phyloP scores from a whole-genome alignment of 1,284 basidiomycete species.

The Fomitopsis pinicola region DNA sequence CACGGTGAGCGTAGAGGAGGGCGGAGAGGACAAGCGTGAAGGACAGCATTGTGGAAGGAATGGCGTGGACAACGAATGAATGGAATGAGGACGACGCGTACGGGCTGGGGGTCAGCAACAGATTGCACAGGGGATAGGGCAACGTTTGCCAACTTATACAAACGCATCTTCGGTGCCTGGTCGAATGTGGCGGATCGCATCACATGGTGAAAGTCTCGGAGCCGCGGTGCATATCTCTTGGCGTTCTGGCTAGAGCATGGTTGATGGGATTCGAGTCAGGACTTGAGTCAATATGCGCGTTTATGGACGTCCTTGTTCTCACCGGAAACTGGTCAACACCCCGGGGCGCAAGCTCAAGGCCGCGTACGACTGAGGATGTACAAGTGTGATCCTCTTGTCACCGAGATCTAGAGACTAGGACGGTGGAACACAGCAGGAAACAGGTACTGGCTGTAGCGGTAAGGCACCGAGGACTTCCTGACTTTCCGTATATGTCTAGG shows the following conservation, averaged over 20 bases:
- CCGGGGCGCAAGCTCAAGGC: too few species aligned
- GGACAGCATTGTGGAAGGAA: slow-evolving; percentile 1
- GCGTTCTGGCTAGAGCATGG: not conserved
- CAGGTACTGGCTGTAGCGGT: not conserved
- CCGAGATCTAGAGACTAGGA: too few species aligned
- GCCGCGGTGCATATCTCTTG: not conserved
- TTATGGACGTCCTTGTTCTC: too few species aligned
- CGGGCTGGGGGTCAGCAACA: not conserved
- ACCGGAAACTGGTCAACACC: too few species aligned
- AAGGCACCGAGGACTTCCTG: not conserved
- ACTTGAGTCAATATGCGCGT: not conserved
- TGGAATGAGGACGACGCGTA: not conserved
- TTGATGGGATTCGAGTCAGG: not conserved
- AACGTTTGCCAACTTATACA: not conserved
- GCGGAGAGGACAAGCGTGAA: slow-evolving; percentile 1
- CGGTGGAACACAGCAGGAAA: too few species aligned
- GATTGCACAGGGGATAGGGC: not conserved
- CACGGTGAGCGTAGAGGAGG: not conserved
- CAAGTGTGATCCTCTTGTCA: too few species aligned
- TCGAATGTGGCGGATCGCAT: not conserved
- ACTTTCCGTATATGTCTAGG: too few species aligned
- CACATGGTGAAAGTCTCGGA: not conserved
- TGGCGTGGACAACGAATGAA: not conserved
- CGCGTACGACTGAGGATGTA: too few species aligned
- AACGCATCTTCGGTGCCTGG: not conserved